Conservation (phyloP, 176 grass and related monocot genomes). For the Dactylis glomerata region DNA sequence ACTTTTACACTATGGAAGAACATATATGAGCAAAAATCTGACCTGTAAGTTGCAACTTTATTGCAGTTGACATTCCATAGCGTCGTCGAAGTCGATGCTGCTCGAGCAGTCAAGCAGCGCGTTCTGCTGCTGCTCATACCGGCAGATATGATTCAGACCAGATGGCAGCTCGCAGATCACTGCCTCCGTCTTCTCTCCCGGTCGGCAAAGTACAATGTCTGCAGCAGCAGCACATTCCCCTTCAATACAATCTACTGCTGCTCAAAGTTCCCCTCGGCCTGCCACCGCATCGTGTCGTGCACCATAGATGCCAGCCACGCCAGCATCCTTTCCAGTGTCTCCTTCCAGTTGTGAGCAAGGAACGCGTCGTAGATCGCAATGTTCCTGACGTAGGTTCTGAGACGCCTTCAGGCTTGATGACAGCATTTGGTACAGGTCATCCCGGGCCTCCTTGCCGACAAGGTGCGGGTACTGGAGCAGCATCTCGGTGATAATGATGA, state of each 20-base stretch:
- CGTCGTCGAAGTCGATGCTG: constrained; percentile 85
- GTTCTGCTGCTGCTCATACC: constrained; percentile 93
- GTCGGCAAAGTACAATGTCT: constrained; percentile 84
- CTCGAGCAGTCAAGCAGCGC: constrained; percentile 84
- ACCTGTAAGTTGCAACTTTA: constrained; percentile 9
- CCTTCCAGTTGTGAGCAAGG: constrained; percentile 88
- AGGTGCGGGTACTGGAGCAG: constrained; percentile 80
- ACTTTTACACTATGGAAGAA: constrained; percentile 39
- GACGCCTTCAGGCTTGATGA: constrained; percentile 52
- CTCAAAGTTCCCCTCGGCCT: constrained; percentile 80
- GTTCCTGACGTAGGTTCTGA: constrained; percentile 51
- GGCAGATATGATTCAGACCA: constrained; percentile 89
- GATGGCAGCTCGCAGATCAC: constrained; percentile 81
- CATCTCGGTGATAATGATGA: constrained; percentile 88
- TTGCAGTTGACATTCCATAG: constrained; percentile 71
- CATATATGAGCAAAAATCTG: constrained; percentile 23
- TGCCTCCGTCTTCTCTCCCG: constrained; percentile 67
- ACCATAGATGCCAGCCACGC: constrained; percentile 81
- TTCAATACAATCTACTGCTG: constrained; percentile 76
- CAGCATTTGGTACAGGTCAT: constrained; percentile 89
- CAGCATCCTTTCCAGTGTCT: constrained; percentile 65
- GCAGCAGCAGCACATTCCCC: constrained; percentile 60
- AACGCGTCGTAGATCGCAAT: constrained; percentile 81
- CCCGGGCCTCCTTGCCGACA: constrained; percentile 77
- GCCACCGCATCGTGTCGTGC: constrained; percentile 83